Evolutionary conservation across 2,329 filamentous ascomycete species (phyloP), one percentile per base, ranked within the genome.

Genomic region (Aureobasidium musti): DNA sequence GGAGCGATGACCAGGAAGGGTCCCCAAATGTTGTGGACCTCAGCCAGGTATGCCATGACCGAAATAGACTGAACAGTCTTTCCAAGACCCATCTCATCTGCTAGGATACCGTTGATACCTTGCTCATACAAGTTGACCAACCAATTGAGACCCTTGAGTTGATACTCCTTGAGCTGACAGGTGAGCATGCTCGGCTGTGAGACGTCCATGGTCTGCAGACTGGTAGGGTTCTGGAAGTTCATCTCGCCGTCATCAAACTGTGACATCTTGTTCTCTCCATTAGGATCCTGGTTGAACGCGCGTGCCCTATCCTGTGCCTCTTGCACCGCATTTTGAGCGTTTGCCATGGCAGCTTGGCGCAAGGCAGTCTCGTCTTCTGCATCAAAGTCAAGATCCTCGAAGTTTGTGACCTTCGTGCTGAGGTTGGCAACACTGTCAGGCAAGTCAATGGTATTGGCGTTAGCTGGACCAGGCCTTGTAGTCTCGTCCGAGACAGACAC

Each of bases 41-140:
- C 94, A 1, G 95, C 95, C 37, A 99, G 88, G 75, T 99, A 98
- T 1, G 93, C 93, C 95, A 99, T 98, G 76, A 99, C 94, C 0
- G 95, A 98, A 69, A 99, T 99, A 26, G 94, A 98, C 80, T 99
- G 95, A 6, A 99, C 92, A 23, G 95, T 99, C 81, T 99, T 99
- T 77, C 95, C 95, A 28, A 99, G 91, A 87, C 95, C 95, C 95
- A 99, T 99, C 81, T 99, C 95, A 77, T 99, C 95, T 70, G 95
- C 95, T 70, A 99, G 83, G 73, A 99, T 99, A 79, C 94, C 94
- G 81, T 98, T 98, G 90, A 99, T 99, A 77, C 95, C 95, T 79
- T 99, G 95, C 79, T 99, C 95, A 82, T 99, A 99, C 71, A 99
- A 80, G 77, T 99, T 98, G 81, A 97, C 95, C 65, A 99, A 87